Evolutionary conservation across 352 stramenopile genomes (phyloP).

Genomic region (Pelagophyceae sp.): DNA sequence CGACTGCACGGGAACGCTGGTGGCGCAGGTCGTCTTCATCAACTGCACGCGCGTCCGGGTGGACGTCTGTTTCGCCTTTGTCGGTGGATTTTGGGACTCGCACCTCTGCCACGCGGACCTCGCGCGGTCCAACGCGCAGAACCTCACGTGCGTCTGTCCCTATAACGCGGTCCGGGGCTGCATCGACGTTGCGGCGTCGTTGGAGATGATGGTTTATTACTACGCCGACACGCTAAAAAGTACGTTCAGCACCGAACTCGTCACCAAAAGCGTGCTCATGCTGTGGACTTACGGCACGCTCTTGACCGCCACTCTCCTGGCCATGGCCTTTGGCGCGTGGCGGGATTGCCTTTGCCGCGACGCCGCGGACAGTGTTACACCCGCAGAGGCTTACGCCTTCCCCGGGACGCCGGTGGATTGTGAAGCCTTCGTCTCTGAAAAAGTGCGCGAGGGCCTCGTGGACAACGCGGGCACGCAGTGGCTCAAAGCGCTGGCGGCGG

Average conservation of each 20-base stretch:
- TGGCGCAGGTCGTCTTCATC: background rate
- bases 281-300: background rate
- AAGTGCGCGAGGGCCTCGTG: background rate
- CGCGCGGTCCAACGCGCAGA: background rate
- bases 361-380: no score
- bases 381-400: no score
- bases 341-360: background rate
- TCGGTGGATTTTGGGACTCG: background rate
- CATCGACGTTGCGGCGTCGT: background rate
- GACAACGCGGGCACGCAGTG: background rate
- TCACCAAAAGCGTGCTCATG: background rate
- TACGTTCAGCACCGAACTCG: background rate
- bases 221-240: background rate
- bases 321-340: background rate
- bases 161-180: background rate
- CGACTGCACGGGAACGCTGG: background rate
- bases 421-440: background rate
- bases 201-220: background rate
- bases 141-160: background rate
- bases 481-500: background rate
- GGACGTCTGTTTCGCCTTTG: background rate
- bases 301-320: background rate
- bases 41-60: background rate
- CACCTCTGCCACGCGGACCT: background rate
- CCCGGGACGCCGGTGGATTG: background rate